These are phyloP conservation scores for Conidiobolus incongruus DNA, from an alignment of 371 early-diverging fungal species.

Conservation along the genomic window DNA sequence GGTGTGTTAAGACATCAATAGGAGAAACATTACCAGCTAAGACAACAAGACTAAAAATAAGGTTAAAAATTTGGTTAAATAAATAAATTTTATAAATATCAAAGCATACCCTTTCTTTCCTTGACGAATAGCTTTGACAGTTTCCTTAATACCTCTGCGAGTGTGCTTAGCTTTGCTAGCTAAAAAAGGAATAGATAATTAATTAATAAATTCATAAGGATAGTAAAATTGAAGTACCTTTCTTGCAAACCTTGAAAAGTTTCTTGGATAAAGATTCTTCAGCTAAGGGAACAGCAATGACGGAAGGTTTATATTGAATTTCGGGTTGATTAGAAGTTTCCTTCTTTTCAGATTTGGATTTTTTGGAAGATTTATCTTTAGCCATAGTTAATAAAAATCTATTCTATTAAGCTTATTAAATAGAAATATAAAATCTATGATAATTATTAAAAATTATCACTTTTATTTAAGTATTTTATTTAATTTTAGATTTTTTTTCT, in stretches of 20 bases:
- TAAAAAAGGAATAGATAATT: constrained; percentile 9
- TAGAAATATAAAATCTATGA: too few relatives aligned
- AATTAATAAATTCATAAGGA: background rate
- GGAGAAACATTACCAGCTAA: constrained; percentile 95
- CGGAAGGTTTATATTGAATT: too few relatives aligned
- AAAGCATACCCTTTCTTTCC: constrained; percentile 56
- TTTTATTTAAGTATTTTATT: too few relatives aligned
- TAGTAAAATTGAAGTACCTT: constrained; percentile 27
- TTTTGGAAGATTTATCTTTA: too few relatives aligned
- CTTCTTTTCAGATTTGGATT: too few relatives aligned
- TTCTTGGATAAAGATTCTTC: constrained; percentile 79
- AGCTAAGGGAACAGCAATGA: constrained; percentile 87
- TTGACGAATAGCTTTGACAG: constrained; percentile 86
- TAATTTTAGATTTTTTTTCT: too few relatives aligned
- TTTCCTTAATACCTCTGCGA: constrained; percentile 94
- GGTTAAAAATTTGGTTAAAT: too few relatives aligned
- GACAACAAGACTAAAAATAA: constrained; percentile 39
- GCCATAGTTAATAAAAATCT: too few relatives aligned
- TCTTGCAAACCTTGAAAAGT: constrained; percentile 74
- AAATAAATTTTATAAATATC: constrained; percentile 1
- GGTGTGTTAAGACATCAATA: constrained; percentile 90
- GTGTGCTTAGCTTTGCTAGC: constrained; percentile 78
- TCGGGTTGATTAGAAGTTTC: too few relatives aligned
- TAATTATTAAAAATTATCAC: too few relatives aligned
- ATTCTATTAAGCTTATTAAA: too few relatives aligned